Percentiles rank a stretch among this genome's conserved stretches.
Evolutionary conservation across 2,329 filamentous ascomycete species (phyloP).

Genomic region (Microthyrium microscopicum): DNA sequence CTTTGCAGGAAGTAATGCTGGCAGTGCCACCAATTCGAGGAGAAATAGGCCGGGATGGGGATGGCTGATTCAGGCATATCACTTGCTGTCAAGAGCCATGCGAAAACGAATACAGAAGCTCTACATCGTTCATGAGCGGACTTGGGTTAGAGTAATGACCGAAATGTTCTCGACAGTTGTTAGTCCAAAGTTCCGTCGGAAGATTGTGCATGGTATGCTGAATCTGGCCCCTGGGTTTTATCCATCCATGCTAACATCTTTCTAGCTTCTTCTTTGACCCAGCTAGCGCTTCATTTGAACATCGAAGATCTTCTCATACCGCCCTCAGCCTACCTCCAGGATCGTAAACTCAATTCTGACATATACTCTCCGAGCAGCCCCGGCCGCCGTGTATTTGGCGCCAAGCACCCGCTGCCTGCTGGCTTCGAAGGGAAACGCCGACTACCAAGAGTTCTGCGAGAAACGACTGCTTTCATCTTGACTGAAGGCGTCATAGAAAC

Average conservation of each 20-base stretch:
- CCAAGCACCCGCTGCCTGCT: slow-evolving; percentile 30
- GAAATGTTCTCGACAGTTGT: slow-evolving; percentile 41
- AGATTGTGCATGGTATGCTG: slow-evolving; percentile 35
- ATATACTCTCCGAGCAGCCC: slow-evolving; percentile 30
- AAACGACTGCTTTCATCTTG: slow-evolving; percentile 35
- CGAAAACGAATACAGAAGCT: slow-evolving; percentile 38
- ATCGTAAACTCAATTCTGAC: slow-evolving; percentile 31
- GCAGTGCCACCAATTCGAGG: slow-evolving; percentile 25
- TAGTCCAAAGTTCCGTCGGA: slow-evolving; percentile 39
- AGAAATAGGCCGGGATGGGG: slow-evolving; percentile 34
- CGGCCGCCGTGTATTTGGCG: slow-evolving; percentile 29
- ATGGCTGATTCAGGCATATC: slow-evolving; percentile 42
- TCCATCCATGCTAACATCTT: slow-evolving; percentile 1
- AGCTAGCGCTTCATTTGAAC: slow-evolving; percentile 32
- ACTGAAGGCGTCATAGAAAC: slow-evolving; percentile 29
- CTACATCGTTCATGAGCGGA: slow-evolving; percentile 41
- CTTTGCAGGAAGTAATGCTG: slow-evolving; percentile 36
- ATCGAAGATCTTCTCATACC: slow-evolving; percentile 37
- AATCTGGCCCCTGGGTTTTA: background rate
- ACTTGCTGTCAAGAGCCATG: slow-evolving; percentile 36
- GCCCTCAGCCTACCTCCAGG: slow-evolving; percentile 36
- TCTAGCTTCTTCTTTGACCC: slow-evolving; percentile 32
- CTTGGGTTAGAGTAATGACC: slow-evolving; percentile 38
- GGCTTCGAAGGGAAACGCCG: slow-evolving; percentile 27
- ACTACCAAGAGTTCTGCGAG: slow-evolving; percentile 34